Conservation (phyloP, 164 flowering plant species). For the Buxus sempervirens region DNA sequence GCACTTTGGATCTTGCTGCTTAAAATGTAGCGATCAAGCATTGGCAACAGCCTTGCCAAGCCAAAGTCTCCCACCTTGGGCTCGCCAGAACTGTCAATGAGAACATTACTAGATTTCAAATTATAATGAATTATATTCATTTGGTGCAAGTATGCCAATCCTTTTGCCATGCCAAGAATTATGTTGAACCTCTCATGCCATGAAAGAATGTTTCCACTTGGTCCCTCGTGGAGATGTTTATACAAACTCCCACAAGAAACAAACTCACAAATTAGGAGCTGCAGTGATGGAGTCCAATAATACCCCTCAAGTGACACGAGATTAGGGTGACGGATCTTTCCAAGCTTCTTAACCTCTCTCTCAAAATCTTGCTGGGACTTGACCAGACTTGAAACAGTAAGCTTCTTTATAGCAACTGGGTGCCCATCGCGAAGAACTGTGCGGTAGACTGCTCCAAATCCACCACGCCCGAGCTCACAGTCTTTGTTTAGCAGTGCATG, state of each 20-base stretch:
- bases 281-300: conserved; percentile 89
- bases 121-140: conserved; percentile 73
- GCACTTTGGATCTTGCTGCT: conserved; percentile 98
- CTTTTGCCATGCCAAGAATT: conserved; percentile 76
- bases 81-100: conserved; percentile 61
- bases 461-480: conserved; percentile 94
- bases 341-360: conserved; percentile 75
- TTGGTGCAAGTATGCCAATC: conserved; percentile 76
- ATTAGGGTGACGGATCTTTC: conserved; percentile 65
- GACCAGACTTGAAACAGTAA: conserved; percentile 72
- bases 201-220: conserved; percentile 42
- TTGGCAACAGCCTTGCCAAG: conserved; percentile 72
- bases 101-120: conserved; percentile 74
- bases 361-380: conserved; percentile 91
- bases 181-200: conserved; percentile 82
- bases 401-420: conserved; percentile 86
- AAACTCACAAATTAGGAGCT: conserved; percentile 82
- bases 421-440: conserved; percentile 71
- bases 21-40: conserved; percentile 74
- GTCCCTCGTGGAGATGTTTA: conserved; percentile 69
- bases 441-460: conserved; percentile 84
- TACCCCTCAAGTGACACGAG: conserved; percentile 83
- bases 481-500: conserved; percentile 85
- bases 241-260: conserved; percentile 70
- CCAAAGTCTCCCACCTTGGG: conserved; percentile 88